A percentile compares a stretch with the other conserved stretches of the same genome.
Conservation (phyloP, 1,284 basidiomycete genomes). For the Apiotrichum brassicae region DNA sequence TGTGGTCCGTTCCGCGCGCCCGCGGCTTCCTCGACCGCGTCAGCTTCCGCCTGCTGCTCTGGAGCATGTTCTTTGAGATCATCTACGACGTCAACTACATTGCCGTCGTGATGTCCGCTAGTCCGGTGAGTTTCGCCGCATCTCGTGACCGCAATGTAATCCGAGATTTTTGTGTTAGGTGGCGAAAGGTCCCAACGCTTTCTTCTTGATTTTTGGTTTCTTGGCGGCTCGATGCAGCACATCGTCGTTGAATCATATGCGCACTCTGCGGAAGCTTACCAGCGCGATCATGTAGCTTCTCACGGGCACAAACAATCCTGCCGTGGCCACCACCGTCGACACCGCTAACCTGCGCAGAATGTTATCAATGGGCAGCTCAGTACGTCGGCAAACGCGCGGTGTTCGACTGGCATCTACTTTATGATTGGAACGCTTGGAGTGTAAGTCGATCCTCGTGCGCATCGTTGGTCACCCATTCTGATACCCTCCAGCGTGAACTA, state of each 20-base stretch:
- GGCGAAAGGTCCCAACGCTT: no score
- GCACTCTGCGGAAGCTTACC: no score
- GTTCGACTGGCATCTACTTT: constrained; percentile 28
- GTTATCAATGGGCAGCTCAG: neutral
- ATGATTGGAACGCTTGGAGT: constrained; percentile 25
- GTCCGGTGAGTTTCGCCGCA: constrained; percentile 1
- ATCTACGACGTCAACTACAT: constrained; percentile 30
- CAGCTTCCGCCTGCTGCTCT: constrained; percentile 32
- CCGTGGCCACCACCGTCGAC: no score
- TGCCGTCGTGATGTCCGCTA: constrained; percentile 11
- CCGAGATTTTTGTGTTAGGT: no score
- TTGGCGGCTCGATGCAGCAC: no score
- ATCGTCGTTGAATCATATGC: no score
- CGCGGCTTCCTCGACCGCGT: constrained; percentile 29
- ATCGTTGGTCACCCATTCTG: no score
- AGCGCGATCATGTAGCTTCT: no score
- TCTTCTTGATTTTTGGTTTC: no score
- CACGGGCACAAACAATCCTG: no score
- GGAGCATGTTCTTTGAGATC: constrained; percentile 29
- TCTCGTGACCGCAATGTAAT: no score
- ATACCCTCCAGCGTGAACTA: constrained; percentile 34
- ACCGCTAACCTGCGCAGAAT: neutral
- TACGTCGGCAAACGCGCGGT: constrained; percentile 11
- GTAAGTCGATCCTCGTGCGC: constrained; percentile 17
- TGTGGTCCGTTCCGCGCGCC: constrained; percentile 12